Conservation (phyloP, 1,284 basidiomycete genomes). For the Mycena citricolor region DNA sequence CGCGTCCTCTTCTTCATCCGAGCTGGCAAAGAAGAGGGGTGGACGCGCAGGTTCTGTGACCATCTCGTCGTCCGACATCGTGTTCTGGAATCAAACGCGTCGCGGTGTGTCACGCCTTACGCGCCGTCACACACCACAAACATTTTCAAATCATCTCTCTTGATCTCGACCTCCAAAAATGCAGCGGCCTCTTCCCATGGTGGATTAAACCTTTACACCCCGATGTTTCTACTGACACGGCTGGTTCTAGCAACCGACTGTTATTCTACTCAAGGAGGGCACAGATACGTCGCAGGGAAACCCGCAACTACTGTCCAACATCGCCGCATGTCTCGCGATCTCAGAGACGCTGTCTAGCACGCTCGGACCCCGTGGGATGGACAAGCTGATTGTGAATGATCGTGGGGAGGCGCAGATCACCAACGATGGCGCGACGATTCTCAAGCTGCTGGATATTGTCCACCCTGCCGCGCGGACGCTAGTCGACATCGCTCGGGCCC, state of each 20-base stretch:
- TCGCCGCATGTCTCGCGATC: constrained; percentile 91
- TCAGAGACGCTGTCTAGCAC: constrained; percentile 90
- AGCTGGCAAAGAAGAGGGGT: constrained; percentile 48
- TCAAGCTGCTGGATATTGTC: constrained; percentile 96
- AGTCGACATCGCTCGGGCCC: constrained; percentile 96
- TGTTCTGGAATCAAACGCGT: constrained; percentile 8
- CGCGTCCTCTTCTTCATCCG: constrained; percentile 42
- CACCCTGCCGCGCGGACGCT: constrained; percentile 96
- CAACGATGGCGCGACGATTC: constrained; percentile 97
- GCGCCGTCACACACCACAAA: too few relatives aligned
- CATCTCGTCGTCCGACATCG: constrained; percentile 32
- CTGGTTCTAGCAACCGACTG: constrained; percentile 81
- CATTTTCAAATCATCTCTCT: constrained; percentile 1
- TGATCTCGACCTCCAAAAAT: constrained; percentile 45
- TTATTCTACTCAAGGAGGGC: constrained; percentile 91
- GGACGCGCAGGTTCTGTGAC: constrained; percentile 31
- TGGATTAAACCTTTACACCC: constrained; percentile 28
- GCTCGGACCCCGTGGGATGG: constrained; percentile 98
- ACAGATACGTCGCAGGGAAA: constrained; percentile 97
- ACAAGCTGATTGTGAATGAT: constrained; percentile 92
- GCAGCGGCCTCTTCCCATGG: constrained; percentile 76
- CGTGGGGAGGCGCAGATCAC: constrained; percentile 97
- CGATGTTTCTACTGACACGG: constrained; percentile 21
- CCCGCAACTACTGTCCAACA: constrained; percentile 93
- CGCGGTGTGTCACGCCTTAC: too few relatives aligned